Base-by-base conservation (phyloP, 73 alveolate species). In the Paramecium bursaria region DNA sequence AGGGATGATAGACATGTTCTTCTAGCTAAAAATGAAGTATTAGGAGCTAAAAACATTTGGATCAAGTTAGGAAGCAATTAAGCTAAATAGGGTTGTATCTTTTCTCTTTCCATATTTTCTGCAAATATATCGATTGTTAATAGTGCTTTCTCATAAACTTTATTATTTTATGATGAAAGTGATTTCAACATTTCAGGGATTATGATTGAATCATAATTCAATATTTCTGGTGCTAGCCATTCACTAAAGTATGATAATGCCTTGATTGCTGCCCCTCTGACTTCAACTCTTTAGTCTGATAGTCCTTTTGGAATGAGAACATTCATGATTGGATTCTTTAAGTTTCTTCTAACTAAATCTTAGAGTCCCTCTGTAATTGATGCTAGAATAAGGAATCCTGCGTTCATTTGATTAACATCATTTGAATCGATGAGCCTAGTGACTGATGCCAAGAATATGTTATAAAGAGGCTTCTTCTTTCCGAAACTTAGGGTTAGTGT, bases 251-350 rank as follows among this genome's bases (percentile, higher is more conserved):
- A 79, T 1, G 89, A 53, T 39, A 79, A 55, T 26, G 79, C 61
- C 13, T 79, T 79, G 42, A 79, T 79, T 11, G 89, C 67, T 53
- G 89, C 89, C 26, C 89, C 89, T 54, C 89, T 79, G 15, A 55
- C 85, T 35, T 54, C 74, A 2, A 39, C 26, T 42, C 74, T 73
- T 50, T 53, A 73, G 17, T 79, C 74, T 22, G 51, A 51, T 31
- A 76, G 42, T 33, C 88, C 88, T 67, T 76, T 76, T 3, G 75
- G 80, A 46, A 76, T 76, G 29, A 76, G 25, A 14, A 52, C 88
- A 51, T 31, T 76, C 88, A 76, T 76, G n/a, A 76, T 26, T 21
- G 88, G 89, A 14, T 54, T 79, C 46, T 61, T 23, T 17, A 79
- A 23, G 33, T 29, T 48, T 52, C 85, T 50, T 26, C 85, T 73